A percentile compares a stretch with the other conserved stretches of the same genome.
Conservation (phyloP, 441 rosid species). For the Syzygium syzygioides region DNA sequence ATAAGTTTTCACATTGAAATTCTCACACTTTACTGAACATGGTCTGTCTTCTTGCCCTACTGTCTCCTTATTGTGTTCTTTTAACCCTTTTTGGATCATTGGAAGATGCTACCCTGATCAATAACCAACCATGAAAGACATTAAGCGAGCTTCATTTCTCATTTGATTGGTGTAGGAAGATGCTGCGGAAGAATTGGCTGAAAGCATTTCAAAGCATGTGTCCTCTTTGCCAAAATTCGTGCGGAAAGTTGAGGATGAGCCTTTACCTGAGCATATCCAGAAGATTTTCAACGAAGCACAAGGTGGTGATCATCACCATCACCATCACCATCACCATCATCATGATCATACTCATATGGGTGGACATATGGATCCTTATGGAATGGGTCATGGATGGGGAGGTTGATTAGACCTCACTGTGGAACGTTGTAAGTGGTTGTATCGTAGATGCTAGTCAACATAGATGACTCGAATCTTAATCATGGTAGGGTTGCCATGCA, state of each 20-base stretch:
- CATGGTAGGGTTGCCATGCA: neutral
- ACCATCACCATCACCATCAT: too few species aligned
- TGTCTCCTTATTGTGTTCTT: neutral
- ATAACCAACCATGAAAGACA: neutral
- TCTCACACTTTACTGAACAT: neutral
- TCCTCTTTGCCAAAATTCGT: conserved; percentile 55
- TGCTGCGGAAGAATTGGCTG: conserved; percentile 56
- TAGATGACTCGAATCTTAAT: neutral
- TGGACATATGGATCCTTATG: conserved; percentile 60
- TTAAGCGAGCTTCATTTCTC: neutral
- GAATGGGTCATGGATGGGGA: conserved; percentile 71
- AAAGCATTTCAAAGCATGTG: conserved; percentile 43
- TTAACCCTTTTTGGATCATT: neutral
- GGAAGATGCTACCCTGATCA: neutral
- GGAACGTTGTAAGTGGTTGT: neutral
- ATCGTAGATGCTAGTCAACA: neutral
- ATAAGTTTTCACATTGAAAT: too few species aligned
- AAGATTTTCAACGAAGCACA: conserved; percentile 50
- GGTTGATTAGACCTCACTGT: conserved; percentile 24
- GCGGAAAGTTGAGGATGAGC: conserved; percentile 47
- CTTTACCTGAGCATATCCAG: conserved; percentile 57
- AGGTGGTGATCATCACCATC: conserved; percentile 26
- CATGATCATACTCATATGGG: conserved; percentile 13
- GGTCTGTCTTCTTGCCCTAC: neutral
- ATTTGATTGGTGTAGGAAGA: conserved; percentile 35